A percentile compares a stretch with the other conserved stretches of the same genome.
Evolutionary conservation across 805 yeast species (phyloP).

Genomic region (Saccharomycopsis amapae): DNA sequence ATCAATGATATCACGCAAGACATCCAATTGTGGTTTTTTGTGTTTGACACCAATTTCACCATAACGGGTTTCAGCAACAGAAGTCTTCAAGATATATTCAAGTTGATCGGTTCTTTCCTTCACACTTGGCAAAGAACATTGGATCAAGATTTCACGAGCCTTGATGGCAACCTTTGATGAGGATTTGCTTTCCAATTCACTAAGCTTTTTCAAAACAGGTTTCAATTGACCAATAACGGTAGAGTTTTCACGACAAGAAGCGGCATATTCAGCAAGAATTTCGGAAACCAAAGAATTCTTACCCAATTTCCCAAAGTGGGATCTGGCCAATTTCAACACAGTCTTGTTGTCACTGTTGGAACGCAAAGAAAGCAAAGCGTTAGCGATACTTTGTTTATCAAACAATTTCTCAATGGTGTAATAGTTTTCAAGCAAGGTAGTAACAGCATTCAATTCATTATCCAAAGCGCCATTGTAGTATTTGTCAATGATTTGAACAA

Average conservation of each 20-base stretch:
- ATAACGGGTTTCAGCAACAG: constrained; percentile 83
- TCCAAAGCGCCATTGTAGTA: constrained; percentile 71
- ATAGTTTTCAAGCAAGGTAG: constrained; percentile 62
- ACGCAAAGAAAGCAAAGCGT: constrained; percentile 63
- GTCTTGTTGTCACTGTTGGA: constrained; percentile 73
- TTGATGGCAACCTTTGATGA: constrained; percentile 91
- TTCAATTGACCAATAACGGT: constrained; percentile 63
- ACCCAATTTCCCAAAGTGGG: constrained; percentile 90
- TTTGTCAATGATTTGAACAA: constrained; percentile 59
- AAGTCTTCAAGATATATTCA: constrained; percentile 87
- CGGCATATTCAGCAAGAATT: constrained; percentile 74
- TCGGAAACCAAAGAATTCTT: constrained; percentile 87
- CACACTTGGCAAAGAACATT: constrained; percentile 93
- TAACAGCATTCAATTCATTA: constrained; percentile 77
- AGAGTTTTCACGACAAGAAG: constrained; percentile 65
- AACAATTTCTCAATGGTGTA: constrained; percentile 72
- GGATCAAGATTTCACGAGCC: constrained; percentile 93
- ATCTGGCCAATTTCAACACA: constrained; percentile 55
- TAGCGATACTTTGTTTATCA: constrained; percentile 73
- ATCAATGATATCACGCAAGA: constrained; percentile 87
- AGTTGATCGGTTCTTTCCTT: constrained; percentile 95
- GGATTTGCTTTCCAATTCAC: constrained; percentile 82
- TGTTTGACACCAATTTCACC: constrained; percentile 78
- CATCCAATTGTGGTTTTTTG: constrained; percentile 71
- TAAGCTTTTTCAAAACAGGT: constrained; percentile 66